Percentiles rank a stretch among this genome's conserved stretches.
phyloP scores from a whole-genome alignment of 2,329 filamentous ascomycete species.

The Corniculantispora saksenae region DNA sequence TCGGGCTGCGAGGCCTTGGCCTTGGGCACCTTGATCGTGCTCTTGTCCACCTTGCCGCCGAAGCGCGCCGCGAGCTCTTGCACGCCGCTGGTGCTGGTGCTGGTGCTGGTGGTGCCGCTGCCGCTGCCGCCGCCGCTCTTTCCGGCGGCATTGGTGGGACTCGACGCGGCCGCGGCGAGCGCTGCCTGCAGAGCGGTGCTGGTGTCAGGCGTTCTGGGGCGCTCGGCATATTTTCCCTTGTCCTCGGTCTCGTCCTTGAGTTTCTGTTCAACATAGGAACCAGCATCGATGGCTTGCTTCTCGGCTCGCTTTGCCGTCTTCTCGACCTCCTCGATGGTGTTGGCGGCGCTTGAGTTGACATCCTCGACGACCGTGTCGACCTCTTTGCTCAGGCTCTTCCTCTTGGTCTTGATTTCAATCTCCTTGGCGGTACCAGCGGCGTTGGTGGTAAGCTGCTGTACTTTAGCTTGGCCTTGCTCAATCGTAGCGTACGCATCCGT shows the following conservation, averaged over 20 bases:
- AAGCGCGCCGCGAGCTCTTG: conserved; percentile 9
- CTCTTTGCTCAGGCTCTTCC: not conserved
- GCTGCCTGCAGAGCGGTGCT: conserved; percentile 12
- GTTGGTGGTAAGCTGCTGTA: not conserved
- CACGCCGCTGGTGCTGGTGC: not conserved
- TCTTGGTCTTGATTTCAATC: not conserved
- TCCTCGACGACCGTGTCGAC: not conserved
- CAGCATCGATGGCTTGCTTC: not conserved
- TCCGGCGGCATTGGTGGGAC: not conserved
- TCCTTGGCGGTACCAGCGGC: not conserved
- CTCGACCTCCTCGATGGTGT: not conserved
- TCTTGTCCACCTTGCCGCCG: conserved; percentile 6
- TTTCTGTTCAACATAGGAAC: not conserved
- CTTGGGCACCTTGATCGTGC: not conserved
- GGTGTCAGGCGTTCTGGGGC: not conserved
- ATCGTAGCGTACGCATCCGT: not conserved
- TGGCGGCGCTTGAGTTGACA: not conserved
- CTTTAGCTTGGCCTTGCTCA: conserved; percentile 1
- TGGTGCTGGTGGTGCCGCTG: not conserved
- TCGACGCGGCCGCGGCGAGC: not conserved
- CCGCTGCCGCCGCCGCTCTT: not conserved
- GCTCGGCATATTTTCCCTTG: not conserved
- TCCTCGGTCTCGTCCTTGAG: not conserved
- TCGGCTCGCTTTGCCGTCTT: not conserved
- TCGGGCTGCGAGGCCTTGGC: not conserved